These are phyloP conservation scores for Aspergillus neoniger DNA, from an alignment of 2,329 filamentous ascomycete genomes.

Conservation along the genomic window DNA sequence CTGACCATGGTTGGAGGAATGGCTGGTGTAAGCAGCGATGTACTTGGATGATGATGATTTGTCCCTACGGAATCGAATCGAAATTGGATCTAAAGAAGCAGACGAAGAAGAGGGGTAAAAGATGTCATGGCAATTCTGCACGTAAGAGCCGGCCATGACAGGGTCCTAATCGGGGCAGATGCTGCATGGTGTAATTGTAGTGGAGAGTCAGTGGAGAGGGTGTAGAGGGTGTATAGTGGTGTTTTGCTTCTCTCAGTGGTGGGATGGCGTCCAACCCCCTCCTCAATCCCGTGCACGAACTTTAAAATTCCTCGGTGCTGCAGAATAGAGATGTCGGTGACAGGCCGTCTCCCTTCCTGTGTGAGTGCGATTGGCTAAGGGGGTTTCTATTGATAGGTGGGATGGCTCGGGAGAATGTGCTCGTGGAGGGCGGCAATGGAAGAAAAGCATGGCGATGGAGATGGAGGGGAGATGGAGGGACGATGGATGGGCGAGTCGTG, in stretches of 20 bases:
- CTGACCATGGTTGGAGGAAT: not conserved
- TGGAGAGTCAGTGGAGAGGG: no score
- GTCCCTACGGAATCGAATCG: not conserved
- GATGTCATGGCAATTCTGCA: not conserved
- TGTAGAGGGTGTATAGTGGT: not conserved
- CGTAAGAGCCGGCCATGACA: not conserved
- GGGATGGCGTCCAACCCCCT: not conserved
- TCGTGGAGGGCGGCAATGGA: constrained; percentile 5
- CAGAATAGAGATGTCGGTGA: not conserved
- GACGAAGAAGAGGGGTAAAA: not conserved
- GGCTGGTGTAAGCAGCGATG: not conserved
- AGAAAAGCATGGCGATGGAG: not conserved
- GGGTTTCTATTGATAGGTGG: not conserved
- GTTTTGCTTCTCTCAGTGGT: no score
- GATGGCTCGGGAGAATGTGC: not conserved
- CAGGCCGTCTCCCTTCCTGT: not conserved
- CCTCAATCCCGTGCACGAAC: not conserved
- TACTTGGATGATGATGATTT: constrained; percentile 1
- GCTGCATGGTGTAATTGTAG: not conserved
- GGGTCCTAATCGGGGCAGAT: not conserved
- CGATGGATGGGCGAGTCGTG: not conserved
- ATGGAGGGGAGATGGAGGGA: no score
- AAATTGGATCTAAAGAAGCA: not conserved
- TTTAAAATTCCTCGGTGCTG: constrained; percentile 2
- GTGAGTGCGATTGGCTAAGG: not conserved